Evolutionary conservation across 257 asterid species (phyloP), one percentile per base, ranked within the genome.

Genomic region (Prunella vulgaris): DNA sequence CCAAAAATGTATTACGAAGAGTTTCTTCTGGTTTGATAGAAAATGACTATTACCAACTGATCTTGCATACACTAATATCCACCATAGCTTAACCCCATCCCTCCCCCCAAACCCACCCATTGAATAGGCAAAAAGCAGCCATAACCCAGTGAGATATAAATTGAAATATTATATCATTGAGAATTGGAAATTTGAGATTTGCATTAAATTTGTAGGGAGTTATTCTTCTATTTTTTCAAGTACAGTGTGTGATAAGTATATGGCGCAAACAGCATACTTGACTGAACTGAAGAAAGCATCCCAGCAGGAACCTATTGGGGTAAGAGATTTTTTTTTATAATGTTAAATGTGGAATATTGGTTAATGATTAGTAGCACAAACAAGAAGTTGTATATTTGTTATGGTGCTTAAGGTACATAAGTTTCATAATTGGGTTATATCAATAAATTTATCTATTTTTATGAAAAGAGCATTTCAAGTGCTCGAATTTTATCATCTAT

Each of bases 391-490:
- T 68, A 63, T 25, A 6, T 65, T 66, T 62, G 18, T 60, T 74
- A 15, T n/a, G 56, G 35, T 10, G 37, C 35, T 10, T 38, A 72
- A 64, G 60, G 42, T 17, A 73, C 5, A 53, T 64, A 64, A 17
- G 28, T 28, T 53, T 22, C 46, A 64, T 35, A 12, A 30, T 28
- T 18, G 20, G n/a, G 20, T 40, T 9, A 10, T 10, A 10, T 64
- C 59, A 53, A 46, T 27, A 42, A 13, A 28, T 28, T 22, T 40
- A 2, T 4, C 14, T 21, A 9, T 65, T 21, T 44, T 21, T 33
- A 24, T 25, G 60, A 33, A 33, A 63, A 22, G 69, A 51, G 71
- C 77, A 72, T 20, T 71, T 71, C 37, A 61, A 71, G 63, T 21
- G 56, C 33, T 42, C 25, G 27, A 27, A 57, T 28, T 60, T 49